Conservation (phyloP, 805 yeast species). For the Kodamaea kaohsiungensis region DNA sequence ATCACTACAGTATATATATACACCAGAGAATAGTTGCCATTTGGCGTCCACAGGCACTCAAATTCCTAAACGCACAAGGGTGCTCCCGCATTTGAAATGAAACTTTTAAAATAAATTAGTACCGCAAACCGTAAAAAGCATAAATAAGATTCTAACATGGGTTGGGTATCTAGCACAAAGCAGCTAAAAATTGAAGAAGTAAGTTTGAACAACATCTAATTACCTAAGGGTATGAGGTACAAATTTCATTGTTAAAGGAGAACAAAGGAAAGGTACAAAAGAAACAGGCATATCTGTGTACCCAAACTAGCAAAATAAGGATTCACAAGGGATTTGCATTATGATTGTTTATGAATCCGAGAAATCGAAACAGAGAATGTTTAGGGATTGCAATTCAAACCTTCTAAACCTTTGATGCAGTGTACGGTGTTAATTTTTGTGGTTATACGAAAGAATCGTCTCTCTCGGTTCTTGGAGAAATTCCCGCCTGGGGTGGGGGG, state of each 20-base stretch:
- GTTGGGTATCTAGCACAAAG: not conserved
- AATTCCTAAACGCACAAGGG: not conserved
- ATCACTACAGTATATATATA: not conserved
- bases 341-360: not conserved
- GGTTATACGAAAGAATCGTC: not conserved
- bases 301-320: not conserved
- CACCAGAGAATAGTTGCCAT: not conserved
- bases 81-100: not conserved
- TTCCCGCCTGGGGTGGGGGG: not conserved
- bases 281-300: not conserved
- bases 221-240: not conserved
- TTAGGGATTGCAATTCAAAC: not conserved
- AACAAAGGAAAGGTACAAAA: not conserved
- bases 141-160: not conserved
- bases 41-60: not conserved
- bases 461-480: not conserved
- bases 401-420: not conserved
- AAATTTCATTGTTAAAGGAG: not conserved
- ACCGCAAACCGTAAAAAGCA: not conserved
- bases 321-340: not conserved
- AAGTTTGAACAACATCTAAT: constrained; percentile 1
- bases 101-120: not conserved
- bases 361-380: not conserved
- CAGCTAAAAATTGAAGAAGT: not conserved
- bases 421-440: not conserved